Evolutionary conservation across 306 rosid genomes (phyloP).

Genomic region (Vicia villosa): DNA sequence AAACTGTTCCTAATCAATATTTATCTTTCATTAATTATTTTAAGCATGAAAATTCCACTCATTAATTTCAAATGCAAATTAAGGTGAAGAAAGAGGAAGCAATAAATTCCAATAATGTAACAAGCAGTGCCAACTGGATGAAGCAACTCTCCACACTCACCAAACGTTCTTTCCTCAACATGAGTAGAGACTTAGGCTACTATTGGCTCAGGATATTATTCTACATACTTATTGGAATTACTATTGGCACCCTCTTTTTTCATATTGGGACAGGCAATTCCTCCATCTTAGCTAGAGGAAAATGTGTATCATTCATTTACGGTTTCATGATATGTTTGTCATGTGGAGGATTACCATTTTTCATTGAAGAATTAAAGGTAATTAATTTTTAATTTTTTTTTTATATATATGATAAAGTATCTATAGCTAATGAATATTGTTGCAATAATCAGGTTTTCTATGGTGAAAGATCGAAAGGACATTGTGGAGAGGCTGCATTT

Average conservation of each 20-base stretch:
- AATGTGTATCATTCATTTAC: slow-evolving; percentile 59
- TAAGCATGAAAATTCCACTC: not conserved
- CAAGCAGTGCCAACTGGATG: slow-evolving; percentile 53
- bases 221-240: slow-evolving; percentile 44
- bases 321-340: slow-evolving; percentile 70
- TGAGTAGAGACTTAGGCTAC: slow-evolving; percentile 77
- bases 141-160: slow-evolving; percentile 69
- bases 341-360: slow-evolving; percentile 81
- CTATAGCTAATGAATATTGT: not conserved
- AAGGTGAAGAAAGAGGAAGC: slow-evolving; percentile 46
- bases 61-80: not conserved
- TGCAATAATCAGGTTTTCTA: slow-evolving; percentile 44
- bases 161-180: slow-evolving; percentile 61
- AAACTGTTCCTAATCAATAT: not conserved
- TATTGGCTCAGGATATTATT: slow-evolving; percentile 67
- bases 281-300: slow-evolving; percentile 61
- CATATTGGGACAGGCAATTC: slow-evolving; percentile 50
- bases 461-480: slow-evolving; percentile 54
- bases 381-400: not conserved
- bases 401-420: not conserved
- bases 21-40: not conserved
- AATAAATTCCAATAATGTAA: slow-evolving; percentile 35
- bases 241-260: slow-evolving; percentile 58
- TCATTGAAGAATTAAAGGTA: slow-evolving; percentile 84
- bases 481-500: slow-evolving; percentile 51